Percentiles rank a stretch among this genome's conserved stretches.
phyloP scores from a whole-genome alignment of 2,329 filamentous ascomycete genomes.

The Aspergillus tamarii region DNA sequence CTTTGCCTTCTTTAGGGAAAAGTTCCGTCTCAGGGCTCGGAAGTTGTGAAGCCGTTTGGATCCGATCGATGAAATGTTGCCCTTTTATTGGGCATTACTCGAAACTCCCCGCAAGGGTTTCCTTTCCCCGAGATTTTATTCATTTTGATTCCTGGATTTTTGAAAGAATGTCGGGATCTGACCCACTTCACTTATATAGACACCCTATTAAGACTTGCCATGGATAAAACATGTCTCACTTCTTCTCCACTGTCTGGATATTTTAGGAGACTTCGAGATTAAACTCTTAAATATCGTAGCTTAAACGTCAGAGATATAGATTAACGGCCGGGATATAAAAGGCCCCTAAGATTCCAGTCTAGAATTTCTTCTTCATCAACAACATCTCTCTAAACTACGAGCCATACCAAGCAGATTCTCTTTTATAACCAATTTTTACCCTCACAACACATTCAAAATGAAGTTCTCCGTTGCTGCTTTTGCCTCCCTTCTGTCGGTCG shows the following conservation, averaged over 20 bases:
- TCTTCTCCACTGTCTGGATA: neutral
- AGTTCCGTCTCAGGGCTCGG: neutral
- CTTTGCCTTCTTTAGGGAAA: neutral
- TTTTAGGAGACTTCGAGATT: neutral
- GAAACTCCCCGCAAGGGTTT: neutral
- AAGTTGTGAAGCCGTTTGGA: neutral
- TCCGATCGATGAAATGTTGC: neutral
- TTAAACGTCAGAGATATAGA: neutral
- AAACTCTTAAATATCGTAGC: neutral
- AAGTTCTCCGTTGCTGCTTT: slow-evolving; percentile 32
- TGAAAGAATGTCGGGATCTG: neutral
- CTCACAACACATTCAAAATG: slow-evolving; percentile 22
- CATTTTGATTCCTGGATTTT: neutral
- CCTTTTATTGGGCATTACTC: neutral
- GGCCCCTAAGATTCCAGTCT: neutral
- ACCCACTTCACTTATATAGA: neutral
- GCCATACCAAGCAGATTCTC: neutral
- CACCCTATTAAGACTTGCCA: neutral
- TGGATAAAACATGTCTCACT: neutral
- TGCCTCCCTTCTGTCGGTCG: slow-evolving; percentile 25
- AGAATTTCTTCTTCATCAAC: neutral
- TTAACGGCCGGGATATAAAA: neutral
- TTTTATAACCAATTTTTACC: neutral
- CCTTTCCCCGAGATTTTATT: neutral
- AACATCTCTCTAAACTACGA: neutral